Conservation (phyloP, 2,329 filamentous ascomycete genomes). For the Scytalidium sp. region DNA sequence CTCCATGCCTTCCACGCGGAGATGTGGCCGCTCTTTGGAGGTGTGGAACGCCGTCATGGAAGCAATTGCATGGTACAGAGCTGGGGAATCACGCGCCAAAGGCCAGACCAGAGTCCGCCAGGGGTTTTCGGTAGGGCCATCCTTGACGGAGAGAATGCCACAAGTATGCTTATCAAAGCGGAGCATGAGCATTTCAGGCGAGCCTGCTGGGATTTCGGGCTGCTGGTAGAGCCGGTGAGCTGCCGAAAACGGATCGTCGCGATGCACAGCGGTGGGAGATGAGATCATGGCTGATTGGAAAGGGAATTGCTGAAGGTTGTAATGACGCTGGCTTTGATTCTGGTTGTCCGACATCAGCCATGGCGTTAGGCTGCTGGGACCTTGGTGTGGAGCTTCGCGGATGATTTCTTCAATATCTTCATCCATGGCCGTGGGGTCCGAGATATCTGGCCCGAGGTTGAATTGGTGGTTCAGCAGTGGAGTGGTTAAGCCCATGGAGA, state of each 20-base stretch:
- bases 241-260: conserved; percentile 15
- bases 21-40: conserved; percentile 51
- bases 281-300: conserved; percentile 3
- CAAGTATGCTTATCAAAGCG: conserved; percentile 66
- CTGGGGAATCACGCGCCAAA: conserved; percentile 59
- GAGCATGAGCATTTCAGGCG: conserved; percentile 58
- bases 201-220: conserved; percentile 45
- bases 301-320: conserved; percentile 5
- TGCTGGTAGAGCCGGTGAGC: conserved; percentile 36
- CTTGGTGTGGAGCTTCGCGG: conserved; percentile 23
- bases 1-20: conserved; percentile 62
- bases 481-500: conserved; percentile 12
- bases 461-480: conserved; percentile 20
- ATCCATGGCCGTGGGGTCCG: conserved; percentile 29
- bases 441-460: conserved; percentile 13
- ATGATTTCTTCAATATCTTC: conserved; percentile 56
- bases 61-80: conserved; percentile 65
- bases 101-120: conserved; percentile 72
- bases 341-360: neutral
- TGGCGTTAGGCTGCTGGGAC: conserved; percentile 1
- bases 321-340: neutral
- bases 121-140: conserved; percentile 66
- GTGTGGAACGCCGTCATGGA: conserved; percentile 69
- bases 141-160: conserved; percentile 68
- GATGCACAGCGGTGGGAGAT: conserved; percentile 8